Evolutionary conservation across 108 stramenopile species (phyloP), one percentile per base, ranked within the genome.

Genomic region (Pseudonitzschia pungens): DNA sequence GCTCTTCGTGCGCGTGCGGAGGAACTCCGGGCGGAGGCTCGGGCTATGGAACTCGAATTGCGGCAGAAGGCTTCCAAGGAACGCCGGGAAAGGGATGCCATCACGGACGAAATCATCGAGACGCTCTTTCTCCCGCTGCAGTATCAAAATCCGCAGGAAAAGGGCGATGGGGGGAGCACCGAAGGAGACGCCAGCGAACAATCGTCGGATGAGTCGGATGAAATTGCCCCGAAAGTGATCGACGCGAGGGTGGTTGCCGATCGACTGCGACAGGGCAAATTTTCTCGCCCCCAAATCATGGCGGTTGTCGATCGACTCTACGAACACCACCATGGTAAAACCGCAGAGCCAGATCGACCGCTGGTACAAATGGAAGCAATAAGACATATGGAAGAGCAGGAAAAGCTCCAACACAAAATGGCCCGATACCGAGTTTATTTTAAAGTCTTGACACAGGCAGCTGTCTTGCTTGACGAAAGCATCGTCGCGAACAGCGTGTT

Each of bases 221-320:
- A n/a, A 18, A 52, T 43, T 54, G 66, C 15, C 26, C 50, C 69
- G 54, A 12, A 24, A 1, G 12, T 58, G 14, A 31, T 42, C 26
- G 63, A 76, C 16, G 62, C 57, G 26, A 28, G 73, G 64, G 55
- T 65, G 16, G 60, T 92, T 15, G 87, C 78, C 1, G 50, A 71
- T 32, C 74, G 77, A 14, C 28, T 92, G 27, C 52, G 68, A 52
- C 74, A 83, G 10, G 73, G 83, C 4, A 50, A 75, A 11, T 69
- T 63, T 21, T 74, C 84, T 15, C 51, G 65, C 15, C 71, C 71
- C 14, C 83, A 85, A 59, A 65, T 88, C 22, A 55, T 74, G 20
- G 44, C 64, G 33, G 77, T 87, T 22, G 74, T 87, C 21, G 85
- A 91, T 50, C 69, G 84, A 44, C 45, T 91, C 43, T 80, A 81